Base-by-base conservation (phyloP, 2,329 filamentous ascomycete genomes). In the Penicillium sp. region DNA sequence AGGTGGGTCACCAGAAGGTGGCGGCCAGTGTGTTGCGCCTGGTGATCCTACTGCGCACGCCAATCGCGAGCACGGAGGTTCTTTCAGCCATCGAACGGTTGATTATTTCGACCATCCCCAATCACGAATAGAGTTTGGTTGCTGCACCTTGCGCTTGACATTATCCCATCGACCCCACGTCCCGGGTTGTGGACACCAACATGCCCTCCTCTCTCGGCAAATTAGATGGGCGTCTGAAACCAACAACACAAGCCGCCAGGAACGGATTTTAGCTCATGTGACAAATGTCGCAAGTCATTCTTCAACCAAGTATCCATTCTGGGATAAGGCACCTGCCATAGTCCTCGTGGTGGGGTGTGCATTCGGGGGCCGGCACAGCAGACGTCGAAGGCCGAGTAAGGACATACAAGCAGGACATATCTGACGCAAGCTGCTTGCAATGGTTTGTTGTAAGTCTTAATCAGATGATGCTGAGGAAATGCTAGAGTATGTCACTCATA, bases 1-100 rank as follows among this genome's bases (percentile, higher is more conserved):
- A 62, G 60, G 64, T 60, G 66, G 61, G 63, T 65, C 60, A 63
- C 62, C 48, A 55, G 45, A 55, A 55, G 52, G 51, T 54, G 49
- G 55, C 49, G 48, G 51, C 50, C 47, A 52, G 45, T 45, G 46
- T 45, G 41, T 47, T 54, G 39, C 49, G 56, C 51, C 56, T 59
- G 46, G 43, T 50, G 39, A 44, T 46, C 46, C 34, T 51, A 44
- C 23, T 48, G 46, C 24, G 30, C 32, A 46, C 34, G 32, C 51
- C 30, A 44, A 37, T 50, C 23, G 49, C 39, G 12, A 49, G 32
- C 7, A 36, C 17, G 34, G 49, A 33, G 40, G 40, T 37, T 37
- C 43, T 29, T 30, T 37, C 51, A 46, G 37, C 23, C 17, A 37
- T 40, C 40, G 43, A 53, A 49, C 40, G 39, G 32, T 46, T 54